Conservation (phyloP, 225 moss, liverwort and hornwort genomes). For the Rhytidiadelphus loreus region DNA sequence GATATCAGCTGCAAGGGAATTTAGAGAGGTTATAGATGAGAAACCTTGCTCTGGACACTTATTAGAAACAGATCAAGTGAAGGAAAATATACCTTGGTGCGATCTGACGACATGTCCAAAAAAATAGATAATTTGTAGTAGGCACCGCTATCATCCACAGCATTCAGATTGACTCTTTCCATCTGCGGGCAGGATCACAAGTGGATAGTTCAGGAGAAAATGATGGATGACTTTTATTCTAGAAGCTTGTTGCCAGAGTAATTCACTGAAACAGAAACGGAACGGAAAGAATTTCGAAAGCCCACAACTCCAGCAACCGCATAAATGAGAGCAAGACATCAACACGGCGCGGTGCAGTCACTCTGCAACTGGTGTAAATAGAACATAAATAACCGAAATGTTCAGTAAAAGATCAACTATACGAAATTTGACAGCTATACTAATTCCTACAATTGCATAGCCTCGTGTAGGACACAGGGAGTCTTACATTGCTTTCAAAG, state of each 20-base stretch:
- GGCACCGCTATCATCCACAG: conserved; percentile 67
- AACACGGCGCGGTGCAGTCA: not conserved
- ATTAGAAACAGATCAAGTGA: not conserved
- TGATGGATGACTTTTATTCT: not conserved
- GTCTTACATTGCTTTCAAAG: conserved; percentile 82
- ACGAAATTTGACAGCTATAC: not conserved
- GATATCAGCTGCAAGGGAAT: not conserved
- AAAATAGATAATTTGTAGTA: conserved; percentile 93
- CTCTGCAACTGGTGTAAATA: not conserved
- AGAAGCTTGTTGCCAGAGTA: not conserved
- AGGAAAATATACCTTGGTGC: conserved; percentile 56
- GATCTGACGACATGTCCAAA: conserved; percentile 94
- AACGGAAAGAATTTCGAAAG: not conserved
- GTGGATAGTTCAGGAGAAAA: not conserved
- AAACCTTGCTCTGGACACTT: not conserved
- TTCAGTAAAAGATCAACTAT: not conserved
- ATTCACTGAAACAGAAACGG: not conserved
- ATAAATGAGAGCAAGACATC: not conserved
- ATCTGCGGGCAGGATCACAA: conserved; percentile 40
- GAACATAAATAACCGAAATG: not conserved
- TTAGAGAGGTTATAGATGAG: not conserved
- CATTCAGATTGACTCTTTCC: conserved; percentile 84
- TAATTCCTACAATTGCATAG: not conserved
- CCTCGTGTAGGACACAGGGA: not conserved
- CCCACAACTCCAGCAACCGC: not conserved